These are phyloP conservation scores for Collybiopsis luxurians DNA, from an alignment of 768 basidiomycete species.

Conservation along the genomic window DNA sequence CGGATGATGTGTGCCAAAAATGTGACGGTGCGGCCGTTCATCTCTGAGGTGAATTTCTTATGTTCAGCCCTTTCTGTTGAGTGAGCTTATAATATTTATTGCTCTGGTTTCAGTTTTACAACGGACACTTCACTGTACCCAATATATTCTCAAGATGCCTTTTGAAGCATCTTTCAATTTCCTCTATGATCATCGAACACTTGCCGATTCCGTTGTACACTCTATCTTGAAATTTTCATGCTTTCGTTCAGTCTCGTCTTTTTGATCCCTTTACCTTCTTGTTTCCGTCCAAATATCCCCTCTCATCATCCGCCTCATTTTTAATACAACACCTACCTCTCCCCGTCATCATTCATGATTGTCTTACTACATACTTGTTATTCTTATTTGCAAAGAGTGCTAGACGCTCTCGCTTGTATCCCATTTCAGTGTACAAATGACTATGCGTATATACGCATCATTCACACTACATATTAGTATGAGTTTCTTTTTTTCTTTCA, in stretches of 20 bases:
- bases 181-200: not conserved
- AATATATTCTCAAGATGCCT: not conserved
- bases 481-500: no score
- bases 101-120: not conserved
- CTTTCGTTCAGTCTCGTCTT: not conserved
- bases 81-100: no score
- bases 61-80: not conserved
- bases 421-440: constrained; percentile 1
- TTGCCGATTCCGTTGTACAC: not conserved
- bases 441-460: not conserved
- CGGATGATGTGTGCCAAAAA: constrained; percentile 32
- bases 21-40: constrained; percentile 35
- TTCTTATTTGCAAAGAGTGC: not conserved
- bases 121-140: constrained; percentile 6
- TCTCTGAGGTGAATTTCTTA: constrained; percentile 34
- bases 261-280: not conserved
- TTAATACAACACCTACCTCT: no score
- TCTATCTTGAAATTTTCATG: not conserved
- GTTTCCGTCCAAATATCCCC: no score
- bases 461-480: no score
- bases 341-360: no score
- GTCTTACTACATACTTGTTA: not conserved
- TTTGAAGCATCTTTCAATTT: not conserved
- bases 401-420: not conserved
- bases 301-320: no score